These are phyloP conservation scores for Lolium perenne DNA, from an alignment of 176 grass and related monocot species.

Conservation along the genomic window DNA sequence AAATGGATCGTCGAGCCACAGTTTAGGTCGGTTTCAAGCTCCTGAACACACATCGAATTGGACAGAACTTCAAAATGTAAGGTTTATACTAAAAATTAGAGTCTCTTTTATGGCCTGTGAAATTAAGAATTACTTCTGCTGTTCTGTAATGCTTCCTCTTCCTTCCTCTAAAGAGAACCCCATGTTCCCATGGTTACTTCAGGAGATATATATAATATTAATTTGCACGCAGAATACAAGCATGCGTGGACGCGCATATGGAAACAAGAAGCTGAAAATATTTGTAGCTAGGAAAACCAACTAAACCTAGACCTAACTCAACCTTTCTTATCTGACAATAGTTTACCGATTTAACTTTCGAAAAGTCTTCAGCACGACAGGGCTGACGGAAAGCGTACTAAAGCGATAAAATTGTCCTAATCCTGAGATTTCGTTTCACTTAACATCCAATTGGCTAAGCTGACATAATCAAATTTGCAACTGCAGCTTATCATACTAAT, in stretches of 20 bases:
- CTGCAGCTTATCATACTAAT: neutral
- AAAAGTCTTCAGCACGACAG: neutral
- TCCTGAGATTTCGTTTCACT: slow-evolving; percentile 14
- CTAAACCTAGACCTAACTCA: slow-evolving; percentile 26
- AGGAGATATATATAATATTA: neutral
- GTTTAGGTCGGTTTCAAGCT: no score
- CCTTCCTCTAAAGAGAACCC: neutral
- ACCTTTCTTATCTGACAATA: slow-evolving; percentile 6
- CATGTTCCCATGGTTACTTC: neutral
- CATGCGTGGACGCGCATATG: neutral
- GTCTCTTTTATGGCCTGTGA: no score
- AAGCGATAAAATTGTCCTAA: neutral
- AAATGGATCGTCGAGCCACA: neutral
- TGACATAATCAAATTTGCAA: slow-evolving; percentile 29
- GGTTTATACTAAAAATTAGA: no score
- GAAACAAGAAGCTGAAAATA: neutral
- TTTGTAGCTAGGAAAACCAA: slow-evolving; percentile 21
- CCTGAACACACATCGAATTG: no score
- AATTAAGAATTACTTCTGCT: neutral
- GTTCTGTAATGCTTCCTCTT: no score
- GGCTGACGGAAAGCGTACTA: neutral
- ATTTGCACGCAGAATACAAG: neutral
- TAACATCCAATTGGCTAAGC: slow-evolving; percentile 22
- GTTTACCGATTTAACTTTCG: neutral
- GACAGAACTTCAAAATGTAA: no score